Evolutionary conservation across 805 yeast genomes (phyloP).

Genomic region (Candida sonorensis): DNA sequence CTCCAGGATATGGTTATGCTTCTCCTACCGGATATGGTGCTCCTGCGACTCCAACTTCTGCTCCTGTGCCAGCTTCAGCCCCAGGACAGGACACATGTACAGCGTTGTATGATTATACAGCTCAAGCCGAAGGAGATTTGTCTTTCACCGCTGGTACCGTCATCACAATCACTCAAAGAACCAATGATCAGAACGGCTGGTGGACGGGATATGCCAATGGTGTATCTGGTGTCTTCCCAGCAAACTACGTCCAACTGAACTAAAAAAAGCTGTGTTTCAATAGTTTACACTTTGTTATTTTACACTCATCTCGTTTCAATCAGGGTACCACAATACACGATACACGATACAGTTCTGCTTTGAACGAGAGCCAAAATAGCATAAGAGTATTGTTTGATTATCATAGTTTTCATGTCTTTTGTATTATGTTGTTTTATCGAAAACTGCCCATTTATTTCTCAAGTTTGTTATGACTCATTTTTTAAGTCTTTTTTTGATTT

Average conservation of each 20-base stretch:
- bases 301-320: too few relatives aligned
- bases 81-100: conserved; percentile 58
- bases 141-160: conserved; percentile 82
- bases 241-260: conserved; percentile 83
- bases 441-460: too few relatives aligned
- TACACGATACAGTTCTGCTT: too few relatives aligned
- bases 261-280: conserved; percentile 8
- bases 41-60: conserved; percentile 20
- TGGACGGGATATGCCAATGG: conserved; percentile 93
- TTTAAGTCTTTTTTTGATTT: too few relatives aligned
- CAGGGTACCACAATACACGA: too few relatives aligned
- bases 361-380: too few relatives aligned
- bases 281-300: too few relatives aligned
- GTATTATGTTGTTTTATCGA: too few relatives aligned
- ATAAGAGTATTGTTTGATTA: too few relatives aligned
- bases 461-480: too few relatives aligned
- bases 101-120: conserved; percentile 84
- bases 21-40: conserved; percentile 23
- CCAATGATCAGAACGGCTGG: conserved; percentile 89
- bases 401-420: too few relatives aligned
- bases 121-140: conserved; percentile 91
- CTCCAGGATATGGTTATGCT: conserved; percentile 18
- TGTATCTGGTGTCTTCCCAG: conserved; percentile 88
- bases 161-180: conserved; percentile 76
- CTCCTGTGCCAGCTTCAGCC: conserved; percentile 28